A percentile compares a stretch with the other conserved stretches of the same genome.
Conservation (phyloP, 805 yeast species). For the Zygosaccharomyces bailii region DNA sequence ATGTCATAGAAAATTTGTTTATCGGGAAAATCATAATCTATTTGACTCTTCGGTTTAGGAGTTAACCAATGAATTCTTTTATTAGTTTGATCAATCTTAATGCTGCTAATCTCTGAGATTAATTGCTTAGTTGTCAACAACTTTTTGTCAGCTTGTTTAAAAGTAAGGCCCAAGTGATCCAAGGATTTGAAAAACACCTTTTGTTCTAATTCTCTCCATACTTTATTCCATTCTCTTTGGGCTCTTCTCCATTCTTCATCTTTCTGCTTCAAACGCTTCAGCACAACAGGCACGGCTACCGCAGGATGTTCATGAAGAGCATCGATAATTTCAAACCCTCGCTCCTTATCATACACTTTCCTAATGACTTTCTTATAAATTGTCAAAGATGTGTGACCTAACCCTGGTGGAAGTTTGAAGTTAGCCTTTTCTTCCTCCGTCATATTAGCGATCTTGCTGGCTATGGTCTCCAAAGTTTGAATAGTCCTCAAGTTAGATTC, state of each 20-base stretch:
- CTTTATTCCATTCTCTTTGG: slow-evolving; percentile 97
- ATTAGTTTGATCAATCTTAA: slow-evolving; percentile 85
- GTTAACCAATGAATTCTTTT: slow-evolving; percentile 82
- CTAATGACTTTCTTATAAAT: slow-evolving; percentile 91
- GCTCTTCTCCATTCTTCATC: slow-evolving; percentile 99
- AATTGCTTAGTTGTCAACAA: slow-evolving; percentile 83
- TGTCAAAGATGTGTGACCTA: slow-evolving; percentile 87
- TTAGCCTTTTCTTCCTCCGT: slow-evolving; percentile 79
- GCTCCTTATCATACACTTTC: slow-evolving; percentile 88
- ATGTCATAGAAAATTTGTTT: slow-evolving; percentile 70
- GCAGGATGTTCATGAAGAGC: slow-evolving; percentile 95
- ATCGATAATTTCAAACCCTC: slow-evolving; percentile 94
- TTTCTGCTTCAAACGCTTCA: slow-evolving; percentile 90
- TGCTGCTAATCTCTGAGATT: slow-evolving; percentile 86
- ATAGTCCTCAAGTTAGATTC: slow-evolving; percentile 93
- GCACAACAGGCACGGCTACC: slow-evolving; percentile 88
- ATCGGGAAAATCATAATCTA: slow-evolving; percentile 63
- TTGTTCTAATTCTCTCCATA: slow-evolving; percentile 98
- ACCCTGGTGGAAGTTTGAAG: slow-evolving; percentile 86
- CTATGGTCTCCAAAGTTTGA: slow-evolving; percentile 92
- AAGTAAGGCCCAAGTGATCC: slow-evolving; percentile 93
- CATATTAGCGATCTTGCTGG: slow-evolving; percentile 91
- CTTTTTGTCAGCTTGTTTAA: slow-evolving; percentile 95
- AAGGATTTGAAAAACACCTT: slow-evolving; percentile 89
- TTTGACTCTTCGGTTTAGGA: slow-evolving; percentile 77